Evolutionary conservation across 108 stramenopile genomes (phyloP), one percentile per base, ranked within the genome.

Genomic region (Tribonema minus): DNA sequence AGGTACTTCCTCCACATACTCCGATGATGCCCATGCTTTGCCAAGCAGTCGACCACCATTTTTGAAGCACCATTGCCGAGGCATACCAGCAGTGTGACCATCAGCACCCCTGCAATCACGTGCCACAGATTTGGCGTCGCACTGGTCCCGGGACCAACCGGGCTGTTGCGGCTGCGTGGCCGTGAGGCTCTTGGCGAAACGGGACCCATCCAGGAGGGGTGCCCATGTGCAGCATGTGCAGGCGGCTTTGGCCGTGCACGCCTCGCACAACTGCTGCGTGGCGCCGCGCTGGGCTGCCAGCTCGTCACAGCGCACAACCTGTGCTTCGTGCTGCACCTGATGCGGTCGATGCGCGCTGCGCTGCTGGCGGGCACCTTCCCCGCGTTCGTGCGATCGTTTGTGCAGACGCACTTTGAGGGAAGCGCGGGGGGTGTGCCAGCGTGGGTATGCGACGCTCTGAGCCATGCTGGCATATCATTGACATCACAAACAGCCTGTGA

Each of bases 251-350:
- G 92, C 30, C 87, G 90, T 28, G 82, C 91, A 28, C n/a, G n/a
- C n/a, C n/a, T n/a, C n/a, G n/a, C n/a, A n/a, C n/a, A n/a, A n/a
- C n/a, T n/a, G n/a, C n/a, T n/a, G n/a, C n/a, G n/a, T n/a, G n/a
- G n/a, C n/a, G 87, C 82, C 67, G 83, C 91, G 23, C 26, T 93
- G 1, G 94, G 91, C 33, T 89, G 89, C 3, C 92, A 94, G 72
- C 73, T 95, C 28, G 70, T 98, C 70, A 96, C 95, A 34, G 89
- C 92, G 69, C 97, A 98, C 84, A 98, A 98, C 73, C 73, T 98
- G 58, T 90, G 90, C 12, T 98, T 95, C 77, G 94, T 98, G 94
- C 92, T 94, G 92, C 36, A 75, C 37, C 60, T 98, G 37, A 90
- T 89, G 58, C 81, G 89, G 1, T 65, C 78, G 29, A 98, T 98